Base-by-base conservation (phyloP, 164 flowering plant genomes). In the Aristolochia californica region DNA sequence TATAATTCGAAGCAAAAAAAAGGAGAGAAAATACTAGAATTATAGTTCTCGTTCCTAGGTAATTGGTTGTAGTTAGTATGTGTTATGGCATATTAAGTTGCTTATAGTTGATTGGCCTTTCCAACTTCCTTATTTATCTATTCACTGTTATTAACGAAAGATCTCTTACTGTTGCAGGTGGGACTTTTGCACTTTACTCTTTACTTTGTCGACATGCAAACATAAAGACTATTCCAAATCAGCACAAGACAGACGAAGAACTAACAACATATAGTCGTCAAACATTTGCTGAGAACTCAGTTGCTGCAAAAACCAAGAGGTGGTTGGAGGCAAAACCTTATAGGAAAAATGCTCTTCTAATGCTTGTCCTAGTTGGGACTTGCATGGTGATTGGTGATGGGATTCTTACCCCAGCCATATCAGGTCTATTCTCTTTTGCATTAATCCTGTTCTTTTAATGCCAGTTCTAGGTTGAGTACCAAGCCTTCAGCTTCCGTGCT, bases 311-410 rank as follows among this genome's bases (percentile, higher is more conserved):
- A 71, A 87, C 96, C 22, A 86, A 86, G 72, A 74, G 74, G 73
- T 88, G 98, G 98, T 67, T 91, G 63, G 98, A 88, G 72, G 71
- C 69, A 56, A 38, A 68, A 55, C 45, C 70, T 53, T 71, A 69
- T 49, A 72, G 82, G 69, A 91, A 73, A 58, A 84, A 75, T 71
- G 63, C 79, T 14, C 88, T 91, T 67, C 87, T 88, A 66, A 66
- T 88, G 48, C 77, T 88, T 34, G 98, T 91, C 52, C 87, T 91
- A 61, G 85, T 88, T 58, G 96, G 96, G 66, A 86, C 95, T 59
- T 91, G 90, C 74, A 91, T 86, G 98, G 77, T 91, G 55, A 86
- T 91, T 62, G 98, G 98, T 17, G 98, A 91, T 77, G 98, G 98
- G 18, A 91, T 91, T 73, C 84, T 91, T 16, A 91, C 98, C 65